Evolutionary conservation across 306 rosid genomes (phyloP).

Genomic region (Prunus kanzakura): DNA sequence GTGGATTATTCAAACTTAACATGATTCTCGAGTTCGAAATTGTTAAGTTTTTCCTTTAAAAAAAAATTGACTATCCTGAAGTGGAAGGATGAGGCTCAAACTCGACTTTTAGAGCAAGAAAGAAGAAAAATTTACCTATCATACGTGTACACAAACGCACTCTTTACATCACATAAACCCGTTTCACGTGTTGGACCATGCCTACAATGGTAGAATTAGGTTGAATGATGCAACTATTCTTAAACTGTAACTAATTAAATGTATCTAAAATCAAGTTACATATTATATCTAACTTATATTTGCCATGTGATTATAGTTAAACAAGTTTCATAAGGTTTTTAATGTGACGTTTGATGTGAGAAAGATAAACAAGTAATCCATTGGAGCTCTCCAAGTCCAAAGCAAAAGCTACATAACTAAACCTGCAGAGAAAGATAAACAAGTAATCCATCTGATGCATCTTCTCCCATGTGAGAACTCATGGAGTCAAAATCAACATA

Average conservation of each 20-base stretch:
- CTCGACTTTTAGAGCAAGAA: neutral
- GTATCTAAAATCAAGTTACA: too few relatives aligned
- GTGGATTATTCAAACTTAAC: neutral
- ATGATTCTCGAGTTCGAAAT: neutral
- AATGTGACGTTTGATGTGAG: neutral
- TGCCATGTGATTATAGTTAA: neutral
- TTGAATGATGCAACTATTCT: too few relatives aligned
- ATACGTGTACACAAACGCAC: too few relatives aligned
- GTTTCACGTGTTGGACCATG: too few relatives aligned
- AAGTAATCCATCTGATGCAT: neutral
- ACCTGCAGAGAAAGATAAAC: neutral
- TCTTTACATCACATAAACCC: neutral
- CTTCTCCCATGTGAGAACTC: constrained; percentile 9
- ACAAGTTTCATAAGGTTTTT: neutral
- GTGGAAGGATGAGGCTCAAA: neutral
- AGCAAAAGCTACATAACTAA: neutral
- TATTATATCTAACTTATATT: too few relatives aligned
- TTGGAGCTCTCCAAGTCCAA: neutral
- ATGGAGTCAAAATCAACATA: neutral
- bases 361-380: neutral
- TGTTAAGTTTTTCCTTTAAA: too few relatives aligned
- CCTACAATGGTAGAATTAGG: too few relatives aligned
- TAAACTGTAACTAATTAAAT: too few relatives aligned
- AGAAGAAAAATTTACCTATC: neutral
- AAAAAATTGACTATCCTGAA: neutral